Conservation (phyloP, 1,284 basidiomycete species). For the Leccinum pachyderme region DNA sequence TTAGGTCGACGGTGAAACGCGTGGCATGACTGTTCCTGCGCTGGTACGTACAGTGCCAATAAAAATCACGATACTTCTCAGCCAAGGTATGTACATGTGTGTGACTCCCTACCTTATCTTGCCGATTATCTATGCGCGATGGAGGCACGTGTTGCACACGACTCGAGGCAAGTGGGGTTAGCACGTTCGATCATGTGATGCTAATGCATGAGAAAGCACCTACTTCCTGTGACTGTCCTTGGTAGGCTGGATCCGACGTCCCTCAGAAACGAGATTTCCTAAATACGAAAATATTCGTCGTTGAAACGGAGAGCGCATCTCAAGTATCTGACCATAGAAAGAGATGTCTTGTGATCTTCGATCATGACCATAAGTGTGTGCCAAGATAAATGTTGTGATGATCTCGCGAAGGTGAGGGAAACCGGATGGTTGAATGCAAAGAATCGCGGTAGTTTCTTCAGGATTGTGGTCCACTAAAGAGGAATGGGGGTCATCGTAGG, state of each 20-base stretch:
- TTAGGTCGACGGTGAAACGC: slow-evolving; percentile 16
- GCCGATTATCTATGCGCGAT: background rate
- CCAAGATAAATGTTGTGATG: slow-evolving; percentile 14
- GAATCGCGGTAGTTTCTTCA: background rate
- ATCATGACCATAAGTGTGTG: background rate
- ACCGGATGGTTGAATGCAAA: slow-evolving; percentile 15
- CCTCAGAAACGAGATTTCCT: background rate
- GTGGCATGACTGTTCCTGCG: background rate
- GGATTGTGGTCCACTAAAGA: background rate
- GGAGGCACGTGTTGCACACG: background rate
- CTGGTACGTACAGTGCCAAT: background rate
- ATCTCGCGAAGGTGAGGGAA: slow-evolving; percentile 21
- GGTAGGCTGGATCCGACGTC: background rate
- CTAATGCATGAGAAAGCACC: background rate
- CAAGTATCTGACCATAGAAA: background rate
- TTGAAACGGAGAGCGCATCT: background rate
- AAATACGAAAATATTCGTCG: background rate
- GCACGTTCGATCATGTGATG: background rate
- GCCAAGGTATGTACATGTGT: background rate
- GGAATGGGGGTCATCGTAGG: background rate
- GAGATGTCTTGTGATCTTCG: background rate
- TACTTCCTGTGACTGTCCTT: slow-evolving; percentile 4
- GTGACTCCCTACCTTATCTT: background rate
- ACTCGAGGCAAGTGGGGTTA: background rate
- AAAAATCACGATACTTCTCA: background rate